Evolutionary conservation across 805 yeast genomes (phyloP).

Genomic region (Candida incommunis): DNA sequence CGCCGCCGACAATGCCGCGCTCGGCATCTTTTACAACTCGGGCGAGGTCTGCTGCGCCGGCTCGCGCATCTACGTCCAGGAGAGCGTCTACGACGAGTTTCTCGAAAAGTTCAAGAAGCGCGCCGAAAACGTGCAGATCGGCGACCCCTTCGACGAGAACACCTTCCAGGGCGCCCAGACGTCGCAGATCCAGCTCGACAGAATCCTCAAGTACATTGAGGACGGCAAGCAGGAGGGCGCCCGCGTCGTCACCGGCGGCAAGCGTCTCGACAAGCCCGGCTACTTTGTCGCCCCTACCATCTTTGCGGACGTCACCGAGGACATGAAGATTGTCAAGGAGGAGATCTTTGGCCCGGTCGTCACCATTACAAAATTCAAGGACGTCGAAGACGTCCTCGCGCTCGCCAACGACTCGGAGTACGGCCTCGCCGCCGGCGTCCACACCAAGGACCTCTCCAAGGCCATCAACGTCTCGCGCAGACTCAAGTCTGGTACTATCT

Average conservation of each 20-base stretch:
- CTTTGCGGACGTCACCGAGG: constrained; percentile 53
- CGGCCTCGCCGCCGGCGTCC: constrained; percentile 75
- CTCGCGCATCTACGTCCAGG: constrained; percentile 81
- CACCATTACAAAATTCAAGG: constrained; percentile 45
- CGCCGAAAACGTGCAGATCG: constrained; percentile 42
- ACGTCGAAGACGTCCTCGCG: constrained; percentile 52
- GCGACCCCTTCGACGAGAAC: constrained; percentile 65
- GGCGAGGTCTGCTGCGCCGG: constrained; percentile 97
- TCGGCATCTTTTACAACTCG: constrained; percentile 80
- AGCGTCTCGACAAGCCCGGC: constrained; percentile 36
- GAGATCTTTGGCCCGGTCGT: constrained; percentile 88
- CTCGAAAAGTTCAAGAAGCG: constrained; percentile 39
- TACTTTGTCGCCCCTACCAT: constrained; percentile 64
- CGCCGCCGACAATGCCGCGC: constrained; percentile 59
- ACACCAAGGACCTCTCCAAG: constrained; percentile 49
- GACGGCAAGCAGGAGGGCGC: constrained; percentile 78
- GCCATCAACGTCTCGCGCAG: constrained; percentile 53
- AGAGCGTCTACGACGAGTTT: constrained; percentile 63
- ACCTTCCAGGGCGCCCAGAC: constrained; percentile 86
- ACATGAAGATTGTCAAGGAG: constrained; percentile 55
- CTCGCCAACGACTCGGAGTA: constrained; percentile 61
- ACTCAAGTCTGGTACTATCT: constrained; percentile 53
- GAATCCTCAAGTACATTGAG: constrained; percentile 60
- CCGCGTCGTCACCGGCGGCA: constrained; percentile 66
- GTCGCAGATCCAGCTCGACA: constrained; percentile 58